A percentile compares a stretch with the other conserved stretches of the same genome.
These are phyloP conservation scores for Lactarius trivialis DNA, from an alignment of 768 basidiomycete species.

Conservation along the genomic window DNA sequence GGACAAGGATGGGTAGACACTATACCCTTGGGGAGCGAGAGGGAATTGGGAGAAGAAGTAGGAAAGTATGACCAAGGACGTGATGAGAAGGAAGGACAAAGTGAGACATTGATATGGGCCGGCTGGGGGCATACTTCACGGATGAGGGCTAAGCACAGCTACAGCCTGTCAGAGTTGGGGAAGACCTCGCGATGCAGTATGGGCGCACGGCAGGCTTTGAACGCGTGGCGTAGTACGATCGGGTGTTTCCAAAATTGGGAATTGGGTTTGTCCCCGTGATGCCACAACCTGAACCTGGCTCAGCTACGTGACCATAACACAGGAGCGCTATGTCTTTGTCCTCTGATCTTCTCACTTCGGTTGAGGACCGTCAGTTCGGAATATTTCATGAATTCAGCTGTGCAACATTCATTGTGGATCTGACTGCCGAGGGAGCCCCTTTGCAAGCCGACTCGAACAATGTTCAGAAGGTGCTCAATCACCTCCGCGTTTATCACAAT, in stretches of 20 bases:
- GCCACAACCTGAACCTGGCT: too few species aligned
- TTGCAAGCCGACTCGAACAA: not conserved
- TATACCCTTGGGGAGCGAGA: constrained; percentile 43
- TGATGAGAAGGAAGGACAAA: constrained; percentile 51
- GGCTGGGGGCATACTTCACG: constrained; percentile 25
- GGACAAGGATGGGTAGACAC: constrained; percentile 52
- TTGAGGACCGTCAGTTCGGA: too few species aligned
- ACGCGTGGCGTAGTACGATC: not conserved
- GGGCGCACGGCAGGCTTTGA: not conserved
- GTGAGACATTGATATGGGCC: constrained; percentile 36
- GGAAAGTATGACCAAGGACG: constrained; percentile 50
- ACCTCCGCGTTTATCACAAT: not conserved
- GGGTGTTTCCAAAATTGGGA: too few species aligned
- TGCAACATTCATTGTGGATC: not conserved
- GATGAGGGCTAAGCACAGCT: not conserved
- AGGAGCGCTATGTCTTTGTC: too few species aligned
- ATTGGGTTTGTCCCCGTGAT: too few species aligned
- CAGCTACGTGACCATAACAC: too few species aligned
- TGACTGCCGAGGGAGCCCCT: not conserved
- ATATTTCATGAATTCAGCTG: not conserved
- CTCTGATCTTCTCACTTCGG: too few species aligned
- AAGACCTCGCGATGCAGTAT: not conserved
- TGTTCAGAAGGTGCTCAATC: not conserved
- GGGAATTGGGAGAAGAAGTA: constrained; percentile 67
- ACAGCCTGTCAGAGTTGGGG: not conserved